These are phyloP conservation scores for Ganoderma multipileum DNA, from an alignment of 1,284 basidiomycete species.

Conservation along the genomic window DNA sequence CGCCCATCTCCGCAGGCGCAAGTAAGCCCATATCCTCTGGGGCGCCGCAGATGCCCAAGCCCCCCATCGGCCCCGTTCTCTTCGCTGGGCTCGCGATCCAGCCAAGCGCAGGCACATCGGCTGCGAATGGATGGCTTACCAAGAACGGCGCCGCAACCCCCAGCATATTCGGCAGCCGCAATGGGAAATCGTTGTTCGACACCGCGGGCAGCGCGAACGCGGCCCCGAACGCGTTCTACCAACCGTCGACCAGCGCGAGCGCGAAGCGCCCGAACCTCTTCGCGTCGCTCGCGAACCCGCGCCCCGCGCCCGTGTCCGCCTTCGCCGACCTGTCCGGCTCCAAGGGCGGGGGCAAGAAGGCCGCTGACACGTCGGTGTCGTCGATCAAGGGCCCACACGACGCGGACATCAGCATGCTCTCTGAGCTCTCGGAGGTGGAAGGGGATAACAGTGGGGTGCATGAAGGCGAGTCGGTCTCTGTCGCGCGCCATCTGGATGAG, in stretches of 20 bases:
- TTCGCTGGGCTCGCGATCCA: conserved; percentile 19
- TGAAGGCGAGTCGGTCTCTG: conserved; percentile 11
- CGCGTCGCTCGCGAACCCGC: conserved; percentile 14
- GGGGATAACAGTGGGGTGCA: conserved; percentile 12
- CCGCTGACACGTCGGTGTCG: conserved; percentile 12
- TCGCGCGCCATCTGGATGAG: conserved; percentile 18
- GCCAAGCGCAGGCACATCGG: not conserved
- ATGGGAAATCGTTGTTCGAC: conserved; percentile 52
- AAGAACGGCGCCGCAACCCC: conserved; percentile 22
- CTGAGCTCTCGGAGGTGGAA: conserved; percentile 22
- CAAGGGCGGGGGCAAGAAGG: conserved; percentile 5
- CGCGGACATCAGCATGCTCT: conserved; percentile 33
- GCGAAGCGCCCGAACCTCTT: conserved; percentile 30
- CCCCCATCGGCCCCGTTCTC: conserved; percentile 20
- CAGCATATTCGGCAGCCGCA: conserved; percentile 16
- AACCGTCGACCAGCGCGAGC: conserved; percentile 40
- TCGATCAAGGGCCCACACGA: conserved; percentile 25
- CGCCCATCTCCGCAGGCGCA: conserved; percentile 8
- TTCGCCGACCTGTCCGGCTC: conserved; percentile 23
- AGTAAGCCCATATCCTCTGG: not conserved
- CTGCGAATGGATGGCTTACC: conserved; percentile 11
- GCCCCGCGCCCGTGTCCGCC: conserved; percentile 23
- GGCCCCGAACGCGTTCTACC: conserved; percentile 66
- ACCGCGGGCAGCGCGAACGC: conserved; percentile 52
- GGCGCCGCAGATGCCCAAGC: conserved; percentile 22